A percentile compares a stretch with the other conserved stretches of the same genome.
phyloP scores from a whole-genome alignment of 805 yeast species.

The Candida rishiriensis region DNA sequence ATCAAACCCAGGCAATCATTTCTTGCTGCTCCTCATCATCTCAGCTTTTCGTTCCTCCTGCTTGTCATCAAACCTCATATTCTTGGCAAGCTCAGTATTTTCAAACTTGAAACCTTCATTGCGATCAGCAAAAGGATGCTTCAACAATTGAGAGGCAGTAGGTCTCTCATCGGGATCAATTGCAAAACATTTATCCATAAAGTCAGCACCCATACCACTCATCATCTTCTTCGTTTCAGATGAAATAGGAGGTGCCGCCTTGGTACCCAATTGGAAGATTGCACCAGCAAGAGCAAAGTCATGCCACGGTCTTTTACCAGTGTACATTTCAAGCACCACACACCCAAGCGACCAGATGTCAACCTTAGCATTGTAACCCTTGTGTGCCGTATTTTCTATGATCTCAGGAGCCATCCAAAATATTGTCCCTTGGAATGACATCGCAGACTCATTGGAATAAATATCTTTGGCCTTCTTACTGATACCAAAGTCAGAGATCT shows the following conservation, averaged over 20 bases:
- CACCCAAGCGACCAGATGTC: constrained; percentile 99
- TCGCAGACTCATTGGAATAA: constrained; percentile 85
- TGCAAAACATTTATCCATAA: constrained; percentile 71
- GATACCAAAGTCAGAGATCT: constrained; percentile 95
- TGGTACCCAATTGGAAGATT: constrained; percentile 81
- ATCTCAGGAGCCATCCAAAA: constrained; percentile 99
- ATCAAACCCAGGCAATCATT: background rate
- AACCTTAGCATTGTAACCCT: constrained; percentile 95
- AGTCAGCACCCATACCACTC: constrained; percentile 60
- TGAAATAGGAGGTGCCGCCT: constrained; percentile 93
- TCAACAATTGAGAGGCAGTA: constrained; percentile 64
- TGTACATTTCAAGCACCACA: constrained; percentile 95
- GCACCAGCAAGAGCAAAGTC: constrained; percentile 94
- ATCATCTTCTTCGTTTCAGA: constrained; percentile 72
- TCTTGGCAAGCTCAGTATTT: constrained; percentile 28
- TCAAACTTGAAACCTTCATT: constrained; percentile 25
- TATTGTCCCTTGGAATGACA: constrained; percentile 93
- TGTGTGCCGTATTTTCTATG: constrained; percentile 76
- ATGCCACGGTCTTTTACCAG: constrained; percentile 97
- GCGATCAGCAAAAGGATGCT: constrained; percentile 38
- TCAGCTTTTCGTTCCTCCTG: constrained; percentile 24
- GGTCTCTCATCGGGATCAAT: constrained; percentile 83
- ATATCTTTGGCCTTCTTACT: constrained; percentile 82
- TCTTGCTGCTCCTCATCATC: constrained; percentile 21
- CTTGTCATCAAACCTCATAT: constrained; percentile 24